These are phyloP conservation scores for Xylariaceae sp. DNA, from an alignment of 2,329 filamentous ascomycete genomes.

Conservation along the genomic window DNA sequence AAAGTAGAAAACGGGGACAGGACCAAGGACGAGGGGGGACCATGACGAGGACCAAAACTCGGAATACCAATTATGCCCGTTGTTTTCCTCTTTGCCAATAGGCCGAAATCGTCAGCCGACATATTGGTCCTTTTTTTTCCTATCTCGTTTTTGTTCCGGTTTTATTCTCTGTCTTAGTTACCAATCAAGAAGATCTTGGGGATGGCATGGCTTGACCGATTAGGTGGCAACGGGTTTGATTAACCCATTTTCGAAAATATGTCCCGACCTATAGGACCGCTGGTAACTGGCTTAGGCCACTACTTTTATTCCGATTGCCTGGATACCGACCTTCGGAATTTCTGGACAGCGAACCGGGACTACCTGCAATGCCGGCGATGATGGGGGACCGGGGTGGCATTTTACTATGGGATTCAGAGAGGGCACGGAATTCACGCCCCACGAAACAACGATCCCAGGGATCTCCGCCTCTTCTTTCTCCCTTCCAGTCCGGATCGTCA, in stretches of 20 bases:
- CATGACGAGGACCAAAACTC: too few species aligned
- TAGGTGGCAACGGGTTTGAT: not conserved
- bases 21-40: too few species aligned
- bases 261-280: not conserved
- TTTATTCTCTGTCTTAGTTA: not conserved
- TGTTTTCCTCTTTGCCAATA: too few species aligned
- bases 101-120: too few species aligned
- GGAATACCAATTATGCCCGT: too few species aligned
- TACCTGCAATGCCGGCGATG: not conserved
- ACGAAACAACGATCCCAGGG: too few species aligned
- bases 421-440: too few species aligned
- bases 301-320: slow-evolving; percentile 1
- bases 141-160: not conserved
- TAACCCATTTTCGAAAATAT: not conserved
- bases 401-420: not conserved
- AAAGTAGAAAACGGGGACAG: too few species aligned
- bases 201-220: not conserved
- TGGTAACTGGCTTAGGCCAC: not conserved
- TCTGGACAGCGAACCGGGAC: not conserved
- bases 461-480: too few species aligned
- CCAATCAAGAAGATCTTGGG: not conserved
- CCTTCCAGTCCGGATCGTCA: too few species aligned
- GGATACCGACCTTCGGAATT: not conserved
- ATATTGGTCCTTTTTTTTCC: too few species aligned
- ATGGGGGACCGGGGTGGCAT: not conserved